These are phyloP conservation scores for Massarina eburnea DNA, from an alignment of 2,329 filamentous ascomycete species.

Conservation along the genomic window DNA sequence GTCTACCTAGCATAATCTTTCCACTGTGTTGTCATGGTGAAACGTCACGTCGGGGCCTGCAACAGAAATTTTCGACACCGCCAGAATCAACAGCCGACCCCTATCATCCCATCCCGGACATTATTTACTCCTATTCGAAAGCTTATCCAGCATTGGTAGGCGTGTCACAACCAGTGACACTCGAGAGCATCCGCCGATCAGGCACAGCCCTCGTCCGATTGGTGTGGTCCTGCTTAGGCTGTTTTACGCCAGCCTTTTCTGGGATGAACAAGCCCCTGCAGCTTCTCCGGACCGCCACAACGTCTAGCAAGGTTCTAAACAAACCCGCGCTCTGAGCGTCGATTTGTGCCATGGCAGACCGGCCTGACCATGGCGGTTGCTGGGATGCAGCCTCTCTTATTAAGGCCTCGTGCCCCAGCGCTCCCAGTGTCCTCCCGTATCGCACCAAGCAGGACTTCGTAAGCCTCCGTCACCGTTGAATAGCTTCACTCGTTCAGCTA, in stretches of 20 bases:
- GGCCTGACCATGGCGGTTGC: conserved; percentile 31
- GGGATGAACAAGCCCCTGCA: conserved; percentile 24
- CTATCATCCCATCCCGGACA: conserved; percentile 23
- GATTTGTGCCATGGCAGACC: conserved; percentile 36
- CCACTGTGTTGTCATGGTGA: conserved; percentile 6
- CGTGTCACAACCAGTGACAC: conserved; percentile 28
- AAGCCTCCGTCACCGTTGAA: conserved; percentile 42
- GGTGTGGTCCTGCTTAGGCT: conserved; percentile 24
- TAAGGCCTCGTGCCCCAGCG: conserved; percentile 40
- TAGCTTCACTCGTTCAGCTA: conserved; percentile 46
- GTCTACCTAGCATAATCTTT: neutral
- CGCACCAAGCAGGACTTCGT: conserved; percentile 43
- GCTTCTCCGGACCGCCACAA: conserved; percentile 35
- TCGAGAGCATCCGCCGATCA: conserved; percentile 32
- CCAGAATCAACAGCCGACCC: conserved; percentile 17
- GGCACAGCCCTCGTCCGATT: conserved; percentile 33
- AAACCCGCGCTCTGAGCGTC: conserved; percentile 34
- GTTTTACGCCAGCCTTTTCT: conserved; percentile 18
- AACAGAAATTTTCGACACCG: conserved; percentile 13
- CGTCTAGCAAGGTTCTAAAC: conserved; percentile 34
- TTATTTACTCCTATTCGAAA: conserved; percentile 36
- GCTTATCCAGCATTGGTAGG: conserved; percentile 22
- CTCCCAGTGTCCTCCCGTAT: conserved; percentile 24
- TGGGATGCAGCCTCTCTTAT: conserved; percentile 35
- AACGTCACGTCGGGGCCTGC: conserved; percentile 12